Evolutionary conservation across 228 moss, liverwort and hornwort species (phyloP).

Genomic region (Sphagnum fallax): DNA sequence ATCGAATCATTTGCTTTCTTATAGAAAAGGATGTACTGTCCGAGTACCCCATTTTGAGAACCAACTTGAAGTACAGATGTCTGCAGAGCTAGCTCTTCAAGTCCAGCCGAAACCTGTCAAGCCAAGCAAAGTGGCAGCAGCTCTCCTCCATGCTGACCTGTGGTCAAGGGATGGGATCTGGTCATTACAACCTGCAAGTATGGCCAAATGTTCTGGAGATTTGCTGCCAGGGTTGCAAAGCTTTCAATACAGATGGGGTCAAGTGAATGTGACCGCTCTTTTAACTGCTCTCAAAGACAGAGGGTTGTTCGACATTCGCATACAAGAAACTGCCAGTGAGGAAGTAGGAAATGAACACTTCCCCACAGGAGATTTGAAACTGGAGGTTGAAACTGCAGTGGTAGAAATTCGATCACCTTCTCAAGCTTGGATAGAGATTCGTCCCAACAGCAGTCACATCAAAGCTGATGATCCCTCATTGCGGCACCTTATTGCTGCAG

Average conservation of each 20-base stretch:
- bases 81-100: conserved; percentile 79
- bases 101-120: conserved; percentile 72
- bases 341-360: conserved; percentile 12
- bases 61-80: conserved; percentile 68
- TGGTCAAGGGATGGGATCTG: conserved; percentile 64
- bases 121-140: conserved; percentile 66
- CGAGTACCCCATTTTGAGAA: conserved; percentile 37
- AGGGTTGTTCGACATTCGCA: conserved; percentile 49
- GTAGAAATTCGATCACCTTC: conserved; percentile 69
- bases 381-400: conserved; percentile 20
- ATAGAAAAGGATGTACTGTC: conserved; percentile 28
- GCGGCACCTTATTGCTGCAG: conserved; percentile 70
- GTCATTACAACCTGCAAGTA: conserved; percentile 39
- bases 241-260: conserved; percentile 67
- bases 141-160: conserved; percentile 64
- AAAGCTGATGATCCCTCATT: conserved; percentile 68
- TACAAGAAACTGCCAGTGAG: conserved; percentile 33
- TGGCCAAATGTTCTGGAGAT: conserved; percentile 15
- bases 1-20: conserved; percentile 7
- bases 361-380: conserved; percentile 4
- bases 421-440: conserved; percentile 65
- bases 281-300: conserved; percentile 64
- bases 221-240: conserved; percentile 14
- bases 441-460: conserved; percentile 51
- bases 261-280: conserved; percentile 52